Evolutionary conservation across 495 filamentous ascomycete genomes (phyloP), one percentile per base, ranked within the genome.

Genomic region (Cercophora samala): DNA sequence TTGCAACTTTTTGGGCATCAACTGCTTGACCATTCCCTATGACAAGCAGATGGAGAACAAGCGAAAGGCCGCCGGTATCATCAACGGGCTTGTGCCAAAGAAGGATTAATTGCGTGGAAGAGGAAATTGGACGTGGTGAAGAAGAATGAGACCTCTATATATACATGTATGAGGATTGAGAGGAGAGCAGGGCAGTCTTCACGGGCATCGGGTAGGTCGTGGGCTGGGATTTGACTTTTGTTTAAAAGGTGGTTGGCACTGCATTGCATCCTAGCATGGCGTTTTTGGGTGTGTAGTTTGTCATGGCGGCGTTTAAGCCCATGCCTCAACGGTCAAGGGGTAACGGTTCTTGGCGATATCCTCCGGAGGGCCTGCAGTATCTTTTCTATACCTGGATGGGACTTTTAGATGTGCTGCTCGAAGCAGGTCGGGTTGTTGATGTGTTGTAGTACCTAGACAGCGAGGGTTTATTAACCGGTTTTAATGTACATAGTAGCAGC

Each of bases 1-100:
- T 70, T 98, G 96, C 74, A 82, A 86, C 25, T 99, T 92, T 81
- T 80, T 99, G 15, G 92, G 89, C 66, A 98, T 99, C 81, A 93
- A 91, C 72, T 97, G 93, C 76, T 78, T 99, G 52, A 97, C 93
- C 1, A 97, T 99, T 64, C 92, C 91, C 21, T 71, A 81, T 53
- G 83, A 87, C 70, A 87, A 85, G 74, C 80, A 82, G 73, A 59
- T 74, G 24, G 81, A 79, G 67, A 83, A 82, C 66, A 70, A 76
- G 66, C 68, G 61, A 74, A 69, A 58, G 17, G 62, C 64, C 3
- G 76, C 76, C 58, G 76, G 71, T 0, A 66, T 62, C 0, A 65
- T 72, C 17, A 67, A 68, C 32, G 66, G 63, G 19, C 29, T 26
- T 25, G 21, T 46, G 18, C 32, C 24, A 42, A 32, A 55, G 62